Conservation (phyloP, 371 early-diverging fungal genomes). For the Mucor indicus region DNA sequence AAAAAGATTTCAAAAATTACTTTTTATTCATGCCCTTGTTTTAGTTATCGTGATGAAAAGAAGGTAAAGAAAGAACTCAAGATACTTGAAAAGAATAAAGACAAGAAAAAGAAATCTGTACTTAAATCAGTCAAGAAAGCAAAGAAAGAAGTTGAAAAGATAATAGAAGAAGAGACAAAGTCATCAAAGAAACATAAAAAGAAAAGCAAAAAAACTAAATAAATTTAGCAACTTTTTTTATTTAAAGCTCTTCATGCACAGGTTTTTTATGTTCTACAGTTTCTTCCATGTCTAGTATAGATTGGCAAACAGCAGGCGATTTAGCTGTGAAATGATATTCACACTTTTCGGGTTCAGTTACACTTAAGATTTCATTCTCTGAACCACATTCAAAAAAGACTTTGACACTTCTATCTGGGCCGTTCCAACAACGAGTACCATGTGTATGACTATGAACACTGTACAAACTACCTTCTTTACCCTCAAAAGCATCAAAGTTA, state of each 20-base stretch:
- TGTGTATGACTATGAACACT: slow-evolving; percentile 58
- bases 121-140: slow-evolving; percentile 11
- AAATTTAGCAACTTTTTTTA: not conserved
- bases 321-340: slow-evolving; percentile 74
- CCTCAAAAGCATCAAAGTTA: slow-evolving; percentile 29
- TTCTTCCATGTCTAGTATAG: too few relatives aligned
- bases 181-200: not conserved
- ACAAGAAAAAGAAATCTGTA: slow-evolving; percentile 11
- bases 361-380: slow-evolving; percentile 62
- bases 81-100: slow-evolving; percentile 7
- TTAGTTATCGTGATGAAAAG: slow-evolving; percentile 11
- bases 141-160: not conserved
- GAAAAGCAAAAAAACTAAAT: not conserved
- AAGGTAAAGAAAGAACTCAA: slow-evolving; percentile 4
- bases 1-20: not conserved
- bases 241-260: too few relatives aligned
- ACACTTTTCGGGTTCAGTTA: slow-evolving; percentile 91
- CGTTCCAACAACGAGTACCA: slow-evolving; percentile 92
- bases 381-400: slow-evolving; percentile 64
- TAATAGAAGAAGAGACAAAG: slow-evolving; percentile 1
- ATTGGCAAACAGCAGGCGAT: slow-evolving; percentile 77
- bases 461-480: slow-evolving; percentile 44
- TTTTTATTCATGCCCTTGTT: not conserved
- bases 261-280: too few relatives aligned
- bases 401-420: slow-evolving; percentile 73